phyloP scores from a whole-genome alignment of 495 filamentous ascomycete species.

The Haplographium delicatum region DNA sequence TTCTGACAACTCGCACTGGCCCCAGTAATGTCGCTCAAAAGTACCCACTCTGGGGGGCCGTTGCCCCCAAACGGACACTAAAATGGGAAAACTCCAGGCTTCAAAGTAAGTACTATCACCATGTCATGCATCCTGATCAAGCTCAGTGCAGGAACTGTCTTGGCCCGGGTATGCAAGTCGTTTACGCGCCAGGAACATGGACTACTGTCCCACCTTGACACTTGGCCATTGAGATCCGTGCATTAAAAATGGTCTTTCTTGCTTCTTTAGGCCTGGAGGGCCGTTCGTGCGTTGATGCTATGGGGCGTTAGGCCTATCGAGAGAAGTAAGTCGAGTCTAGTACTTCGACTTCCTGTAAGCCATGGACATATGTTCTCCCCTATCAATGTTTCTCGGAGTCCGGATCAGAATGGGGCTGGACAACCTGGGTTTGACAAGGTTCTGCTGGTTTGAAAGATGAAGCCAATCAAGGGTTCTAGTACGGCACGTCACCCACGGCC shows the following conservation, averaged over 20 bases:
- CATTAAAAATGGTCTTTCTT: too few relatives aligned
- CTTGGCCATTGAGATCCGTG: conserved; percentile 8
- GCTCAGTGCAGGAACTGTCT: neutral
- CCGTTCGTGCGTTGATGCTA: neutral
- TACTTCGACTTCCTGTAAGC: neutral
- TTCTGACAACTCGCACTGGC: too few relatives aligned
- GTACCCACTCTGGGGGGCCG: too few relatives aligned
- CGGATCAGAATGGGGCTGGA: neutral
- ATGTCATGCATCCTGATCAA: neutral
- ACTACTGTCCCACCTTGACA: neutral
- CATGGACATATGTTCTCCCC: neutral
- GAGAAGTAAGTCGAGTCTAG: too few relatives aligned
- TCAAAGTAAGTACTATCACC: neutral
- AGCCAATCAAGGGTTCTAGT: neutral
- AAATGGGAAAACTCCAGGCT: neutral
- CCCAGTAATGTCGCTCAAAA: too few relatives aligned
- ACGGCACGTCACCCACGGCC: conserved; percentile 2
- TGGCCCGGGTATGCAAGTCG: conserved; percentile 8
- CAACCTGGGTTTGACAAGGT: neutral
- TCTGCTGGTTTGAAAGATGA: neutral
- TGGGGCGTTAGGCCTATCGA: neutral
- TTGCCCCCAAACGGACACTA: too few relatives aligned
- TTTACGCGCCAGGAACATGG: conserved; percentile 17
- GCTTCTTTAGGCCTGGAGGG: neutral
- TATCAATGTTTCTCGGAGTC: neutral